These are phyloP conservation scores for Lotmaria passim DNA, from an alignment of 208 protist species.

Conservation along the genomic window DNA sequence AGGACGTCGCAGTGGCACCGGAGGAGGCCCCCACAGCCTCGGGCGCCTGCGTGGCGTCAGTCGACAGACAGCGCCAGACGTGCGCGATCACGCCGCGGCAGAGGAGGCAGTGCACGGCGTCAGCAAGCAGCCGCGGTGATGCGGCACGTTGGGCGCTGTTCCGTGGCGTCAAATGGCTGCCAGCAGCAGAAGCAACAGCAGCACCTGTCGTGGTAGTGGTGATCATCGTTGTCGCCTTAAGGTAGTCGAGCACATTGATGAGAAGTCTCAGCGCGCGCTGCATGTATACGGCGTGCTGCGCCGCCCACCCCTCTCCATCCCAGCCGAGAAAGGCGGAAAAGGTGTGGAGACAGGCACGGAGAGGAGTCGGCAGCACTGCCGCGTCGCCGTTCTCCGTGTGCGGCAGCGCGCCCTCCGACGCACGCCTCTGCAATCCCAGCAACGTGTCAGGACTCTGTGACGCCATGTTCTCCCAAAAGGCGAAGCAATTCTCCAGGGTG, in stretches of 20 bases:
- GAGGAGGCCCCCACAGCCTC: neutral
- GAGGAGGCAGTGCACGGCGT: slow-evolving; percentile 1
- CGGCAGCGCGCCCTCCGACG: neutral
- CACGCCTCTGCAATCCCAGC: neutral
- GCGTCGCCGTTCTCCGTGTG: neutral
- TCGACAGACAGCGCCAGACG: slow-evolving; percentile 29
- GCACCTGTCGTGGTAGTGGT: too few relatives aligned
- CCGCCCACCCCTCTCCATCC: slow-evolving; percentile 26
- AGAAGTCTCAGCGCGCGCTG: slow-evolving; percentile 17
- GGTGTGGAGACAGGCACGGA: slow-evolving; percentile 12
- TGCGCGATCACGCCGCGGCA: slow-evolving; percentile 16
- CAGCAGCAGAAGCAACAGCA: too few relatives aligned
- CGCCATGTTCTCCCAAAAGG: slow-evolving; percentile 19
- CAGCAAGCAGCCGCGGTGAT: neutral
- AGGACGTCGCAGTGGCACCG: too few relatives aligned
- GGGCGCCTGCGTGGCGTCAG: slow-evolving; percentile 19
- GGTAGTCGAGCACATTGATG: slow-evolving; percentile 6
- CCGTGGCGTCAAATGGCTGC: too few relatives aligned
- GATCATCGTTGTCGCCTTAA: too few relatives aligned
- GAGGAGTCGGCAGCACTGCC: slow-evolving; percentile 1
- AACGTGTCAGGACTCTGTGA: neutral
- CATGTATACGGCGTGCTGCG: slow-evolving; percentile 10
- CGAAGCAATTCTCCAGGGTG: slow-evolving; percentile 22
- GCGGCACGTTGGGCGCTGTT: neutral
- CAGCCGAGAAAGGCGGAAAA: slow-evolving; percentile 23